phyloP scores from a whole-genome alignment of 257 asterid species.

The Linaria vulgaris region DNA sequence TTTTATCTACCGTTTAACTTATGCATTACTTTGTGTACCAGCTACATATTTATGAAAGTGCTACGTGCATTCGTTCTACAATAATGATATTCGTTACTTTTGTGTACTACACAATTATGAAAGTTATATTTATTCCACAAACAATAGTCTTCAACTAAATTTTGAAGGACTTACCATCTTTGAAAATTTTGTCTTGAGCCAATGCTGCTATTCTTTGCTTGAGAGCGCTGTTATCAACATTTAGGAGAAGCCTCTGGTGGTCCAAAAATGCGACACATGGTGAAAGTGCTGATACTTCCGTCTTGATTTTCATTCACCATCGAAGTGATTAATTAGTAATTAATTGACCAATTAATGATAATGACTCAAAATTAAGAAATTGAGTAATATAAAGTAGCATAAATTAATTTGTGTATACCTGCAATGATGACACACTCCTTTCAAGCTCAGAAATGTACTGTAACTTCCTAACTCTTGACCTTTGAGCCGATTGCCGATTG shows the following conservation, averaged over 20 bases:
- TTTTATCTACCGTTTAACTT: no score
- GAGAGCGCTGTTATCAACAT: slow-evolving; percentile 81
- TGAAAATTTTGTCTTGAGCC: slow-evolving; percentile 92
- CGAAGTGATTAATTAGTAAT: neutral
- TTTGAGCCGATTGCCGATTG: slow-evolving; percentile 92
- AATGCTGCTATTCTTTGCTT: slow-evolving; percentile 93
- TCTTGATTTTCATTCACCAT: slow-evolving; percentile 34
- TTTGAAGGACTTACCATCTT: slow-evolving; percentile 73
- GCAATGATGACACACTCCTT: slow-evolving; percentile 80
- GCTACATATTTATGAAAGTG: no score
- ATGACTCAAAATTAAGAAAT: neutral
- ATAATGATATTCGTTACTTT: no score
- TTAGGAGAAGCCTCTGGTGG: slow-evolving; percentile 80
- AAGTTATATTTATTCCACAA: no score
- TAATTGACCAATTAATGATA: neutral
- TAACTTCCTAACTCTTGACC: slow-evolving; percentile 88
- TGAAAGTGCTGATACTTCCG: slow-evolving; percentile 89
- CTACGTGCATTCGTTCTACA: no score
- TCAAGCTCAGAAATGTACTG: slow-evolving; percentile 95
- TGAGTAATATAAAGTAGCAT: neutral
- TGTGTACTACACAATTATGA: no score
- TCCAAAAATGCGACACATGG: slow-evolving; percentile 89
- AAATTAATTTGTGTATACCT: slow-evolving; percentile 39
- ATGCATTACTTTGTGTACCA: no score
- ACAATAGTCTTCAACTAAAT: no score